Conservation (phyloP, 2,329 filamentous ascomycete species). For the Colletotrichum phormii region DNA sequence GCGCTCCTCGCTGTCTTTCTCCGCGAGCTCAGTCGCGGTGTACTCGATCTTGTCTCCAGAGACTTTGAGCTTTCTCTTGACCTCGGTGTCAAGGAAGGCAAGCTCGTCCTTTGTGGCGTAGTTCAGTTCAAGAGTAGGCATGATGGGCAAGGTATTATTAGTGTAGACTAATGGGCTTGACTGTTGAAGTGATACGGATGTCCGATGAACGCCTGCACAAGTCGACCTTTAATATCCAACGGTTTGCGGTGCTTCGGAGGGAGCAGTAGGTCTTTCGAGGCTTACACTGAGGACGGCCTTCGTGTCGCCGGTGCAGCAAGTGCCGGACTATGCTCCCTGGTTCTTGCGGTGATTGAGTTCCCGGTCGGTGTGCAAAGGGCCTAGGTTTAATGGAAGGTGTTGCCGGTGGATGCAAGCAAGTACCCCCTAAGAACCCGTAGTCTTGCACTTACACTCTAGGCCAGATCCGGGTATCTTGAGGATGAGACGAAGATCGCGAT, state of each 20-base stretch:
- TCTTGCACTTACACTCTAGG: background rate
- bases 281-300: background rate
- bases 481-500: no score
- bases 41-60: slow-evolving; percentile 11
- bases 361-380: background rate
- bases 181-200: background rate
- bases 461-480: no score
- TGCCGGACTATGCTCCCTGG: background rate
- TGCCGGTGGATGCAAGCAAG: background rate
- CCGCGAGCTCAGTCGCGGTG: background rate
- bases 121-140: slow-evolving; percentile 25
- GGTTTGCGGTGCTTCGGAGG: no score
- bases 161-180: background rate
- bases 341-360: background rate
- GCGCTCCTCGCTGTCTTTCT: slow-evolving; percentile 5
- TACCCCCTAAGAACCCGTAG: no score
- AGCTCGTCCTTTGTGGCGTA: slow-evolving; percentile 20
- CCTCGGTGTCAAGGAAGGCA: slow-evolving; percentile 12
- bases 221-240: background rate
- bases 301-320: background rate
- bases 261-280: no score
- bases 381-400: background rate
- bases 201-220: background rate
- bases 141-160: background rate
- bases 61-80: slow-evolving; percentile 1